Evolutionary conservation across 1,139 yeast genomes (phyloP).

Genomic region (Geotrichum fermentans): DNA sequence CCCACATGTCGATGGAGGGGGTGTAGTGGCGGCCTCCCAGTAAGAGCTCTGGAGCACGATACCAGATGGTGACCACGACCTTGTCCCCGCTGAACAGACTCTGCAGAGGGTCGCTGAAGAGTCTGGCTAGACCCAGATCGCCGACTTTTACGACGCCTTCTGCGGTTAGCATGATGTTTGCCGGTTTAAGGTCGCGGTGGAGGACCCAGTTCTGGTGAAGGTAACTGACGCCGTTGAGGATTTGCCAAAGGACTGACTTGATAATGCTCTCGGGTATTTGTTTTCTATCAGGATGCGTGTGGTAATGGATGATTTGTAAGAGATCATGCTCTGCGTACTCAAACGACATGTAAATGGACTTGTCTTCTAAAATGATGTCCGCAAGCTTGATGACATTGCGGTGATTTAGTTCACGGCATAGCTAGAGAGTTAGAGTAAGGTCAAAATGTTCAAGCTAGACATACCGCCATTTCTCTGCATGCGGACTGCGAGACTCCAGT

Average conservation of each 20-base stretch:
- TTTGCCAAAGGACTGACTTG: slow-evolving; percentile 86
- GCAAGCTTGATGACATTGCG: slow-evolving; percentile 72
- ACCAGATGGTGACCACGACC: slow-evolving; percentile 98
- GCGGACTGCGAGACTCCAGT: slow-evolving; percentile 97
- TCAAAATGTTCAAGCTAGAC: slow-evolving; percentile 1
- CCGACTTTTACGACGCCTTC: slow-evolving; percentile 92
- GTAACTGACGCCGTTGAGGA: slow-evolving; percentile 83
- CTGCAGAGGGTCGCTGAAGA: slow-evolving; percentile 84
- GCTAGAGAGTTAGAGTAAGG: slow-evolving; percentile 20
- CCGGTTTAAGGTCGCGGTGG: slow-evolving; percentile 94
- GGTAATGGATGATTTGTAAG: slow-evolving; percentile 87
- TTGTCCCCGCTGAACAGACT: slow-evolving; percentile 90
- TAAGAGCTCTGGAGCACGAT: slow-evolving; percentile 88
- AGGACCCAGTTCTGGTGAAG: slow-evolving; percentile 93
- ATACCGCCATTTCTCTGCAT: slow-evolving; percentile 80
- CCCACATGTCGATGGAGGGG: slow-evolving; percentile 95
- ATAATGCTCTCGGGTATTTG: slow-evolving; percentile 73
- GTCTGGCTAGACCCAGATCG: slow-evolving; percentile 89
- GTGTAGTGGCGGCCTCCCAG: slow-evolving; percentile 92
- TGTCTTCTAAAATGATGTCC: slow-evolving; percentile 81
- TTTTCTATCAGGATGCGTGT: slow-evolving; percentile 80
- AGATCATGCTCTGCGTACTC: slow-evolving; percentile 95
- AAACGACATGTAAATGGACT: slow-evolving; percentile 88
- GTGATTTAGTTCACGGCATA: slow-evolving; percentile 82
- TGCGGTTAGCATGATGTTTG: slow-evolving; percentile 91